Evolutionary conservation across 495 filamentous ascomycete genomes (phyloP), one percentile per base, ranked within the genome.

Genomic region (Jackrogersella minutella): DNA sequence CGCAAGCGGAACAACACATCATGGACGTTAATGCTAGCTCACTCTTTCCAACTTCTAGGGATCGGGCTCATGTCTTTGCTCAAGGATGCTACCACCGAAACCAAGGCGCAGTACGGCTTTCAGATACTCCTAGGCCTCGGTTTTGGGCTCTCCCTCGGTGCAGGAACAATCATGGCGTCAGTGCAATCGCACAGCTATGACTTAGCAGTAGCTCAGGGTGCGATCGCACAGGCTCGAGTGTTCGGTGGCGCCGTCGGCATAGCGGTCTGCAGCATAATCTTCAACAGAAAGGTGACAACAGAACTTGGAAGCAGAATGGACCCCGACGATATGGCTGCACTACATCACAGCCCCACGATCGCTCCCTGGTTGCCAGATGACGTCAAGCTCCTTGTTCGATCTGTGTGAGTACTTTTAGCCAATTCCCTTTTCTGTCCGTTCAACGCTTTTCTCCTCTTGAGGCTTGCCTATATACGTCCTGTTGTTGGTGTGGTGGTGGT

Each of bases 231-330:
- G 69, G 70, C 81, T 28, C 79, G 86, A 1, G 81, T 88, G 6
- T 78, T 88, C 21, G 86, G 86, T 10, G 86, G 86, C 19, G 79
- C 79, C 17, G 75, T 88, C 9, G 86, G 85, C 2, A 76, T 88
- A 10, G 76, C 79, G 3, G 50, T 77, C 41, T 81, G 79, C 60
- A 81, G 77, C 24, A 76, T 81, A 24, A 67, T 84, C 2, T 77
- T 81, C 64, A 81, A 79, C 61, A 57, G 64, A 60, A 52, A 68
- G 50, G 44, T 75, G 28, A 31, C 61, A 21, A 33, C 31, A 47
- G 58, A 67, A 43, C 70, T 76, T 6, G 37, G 37, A 11, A 46
- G 49, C 49, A 51, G 51, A n/a, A 68, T 75, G 58, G 66, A 66
- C 22, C 40, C 62, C 5, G 58, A 56, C n/a, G 68, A 75, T 40